Base-by-base conservation (phyloP, 192 early-diverging fungal genomes). In the Rhizophagus clarus region DNA sequence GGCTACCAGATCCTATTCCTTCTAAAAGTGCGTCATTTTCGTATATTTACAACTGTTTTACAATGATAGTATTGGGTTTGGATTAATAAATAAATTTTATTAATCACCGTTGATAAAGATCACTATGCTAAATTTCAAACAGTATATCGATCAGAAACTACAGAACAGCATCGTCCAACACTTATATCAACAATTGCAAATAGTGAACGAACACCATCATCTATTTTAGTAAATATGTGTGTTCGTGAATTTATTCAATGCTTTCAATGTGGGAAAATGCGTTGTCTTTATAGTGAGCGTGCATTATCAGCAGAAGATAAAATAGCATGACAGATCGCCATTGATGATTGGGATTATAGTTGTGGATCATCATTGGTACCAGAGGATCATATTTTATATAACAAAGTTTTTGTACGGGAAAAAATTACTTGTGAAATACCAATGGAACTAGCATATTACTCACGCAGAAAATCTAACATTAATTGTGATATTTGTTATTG, bases 281-380 rank as follows among this genome's bases (percentile, higher is more conserved):
- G 62, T 29, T 64, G 62, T 64, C 12, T 64, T 29, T 64, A 64
- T 26, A 64, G 62, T 64, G 8, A 64, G 14, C 47, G 24, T 10
- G 62, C 62, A 64, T 64, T 64, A 64, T 64, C n/a, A 64, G 62
- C 28, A 64, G 62, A 64, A 26, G 12, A 64, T 64, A 64, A 64
- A 26, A 64, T 64, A 64, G 24, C 7, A 64, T 64, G 62, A 8
- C 26, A 64, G 11, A 64, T 29, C 24, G 62, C 24, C 0, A 64
- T 64, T 10, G 24, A 64, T 64, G 12, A 64, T 64, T 64, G 62
- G 7, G 28, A 64, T 8, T 64, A 64, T 10, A 64, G 26, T 64
- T 64, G 26, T 64, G 3, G 9, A 29, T 64, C n/a, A 10, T 8
- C 7, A 29, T 64, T 64, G 22, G 62, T 64, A 29, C 5, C 62